phyloP scores from a whole-genome alignment of 2,329 filamentous ascomycete genomes.

The Biscogniauxia marginata region DNA sequence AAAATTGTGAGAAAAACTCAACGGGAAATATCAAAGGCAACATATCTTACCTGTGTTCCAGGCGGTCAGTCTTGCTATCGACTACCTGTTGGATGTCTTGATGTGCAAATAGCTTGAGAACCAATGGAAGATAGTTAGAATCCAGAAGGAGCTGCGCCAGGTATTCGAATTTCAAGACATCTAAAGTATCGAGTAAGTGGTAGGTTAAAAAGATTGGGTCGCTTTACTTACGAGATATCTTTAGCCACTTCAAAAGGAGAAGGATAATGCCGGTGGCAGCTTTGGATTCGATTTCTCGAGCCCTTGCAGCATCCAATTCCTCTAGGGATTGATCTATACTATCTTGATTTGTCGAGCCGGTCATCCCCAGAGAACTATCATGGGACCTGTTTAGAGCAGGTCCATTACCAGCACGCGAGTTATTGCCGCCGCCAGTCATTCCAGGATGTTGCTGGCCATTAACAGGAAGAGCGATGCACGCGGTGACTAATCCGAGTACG shows the following conservation, averaged over 20 bases:
- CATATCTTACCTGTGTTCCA: slow-evolving; percentile 70
- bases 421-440: slow-evolving; percentile 38
- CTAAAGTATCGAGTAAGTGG: slow-evolving; percentile 43
- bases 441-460: slow-evolving; percentile 45
- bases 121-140: slow-evolving; percentile 89
- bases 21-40: not conserved
- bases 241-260: slow-evolving; percentile 93
- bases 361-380: slow-evolving; percentile 31
- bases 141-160: slow-evolving; percentile 90
- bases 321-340: slow-evolving; percentile 59
- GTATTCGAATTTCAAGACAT: slow-evolving; percentile 94
- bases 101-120: slow-evolving; percentile 89
- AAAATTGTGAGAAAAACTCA: slow-evolving; percentile 18
- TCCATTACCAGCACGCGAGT: slow-evolving; percentile 41
- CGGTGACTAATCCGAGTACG: slow-evolving; percentile 82
- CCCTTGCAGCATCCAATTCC: slow-evolving; percentile 77
- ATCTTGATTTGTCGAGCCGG: slow-evolving; percentile 35
- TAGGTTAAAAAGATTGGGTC: not conserved
- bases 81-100: slow-evolving; percentile 91
- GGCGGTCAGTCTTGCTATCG: slow-evolving; percentile 78
- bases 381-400: slow-evolving; percentile 31
- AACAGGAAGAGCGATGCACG: slow-evolving; percentile 66
- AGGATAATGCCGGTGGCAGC: slow-evolving; percentile 87
- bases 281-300: slow-evolving; percentile 85
- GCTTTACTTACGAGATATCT: slow-evolving; percentile 76